Conservation (phyloP, 2,329 filamentous ascomycete genomes). For the Neonectria neomacrospora region DNA sequence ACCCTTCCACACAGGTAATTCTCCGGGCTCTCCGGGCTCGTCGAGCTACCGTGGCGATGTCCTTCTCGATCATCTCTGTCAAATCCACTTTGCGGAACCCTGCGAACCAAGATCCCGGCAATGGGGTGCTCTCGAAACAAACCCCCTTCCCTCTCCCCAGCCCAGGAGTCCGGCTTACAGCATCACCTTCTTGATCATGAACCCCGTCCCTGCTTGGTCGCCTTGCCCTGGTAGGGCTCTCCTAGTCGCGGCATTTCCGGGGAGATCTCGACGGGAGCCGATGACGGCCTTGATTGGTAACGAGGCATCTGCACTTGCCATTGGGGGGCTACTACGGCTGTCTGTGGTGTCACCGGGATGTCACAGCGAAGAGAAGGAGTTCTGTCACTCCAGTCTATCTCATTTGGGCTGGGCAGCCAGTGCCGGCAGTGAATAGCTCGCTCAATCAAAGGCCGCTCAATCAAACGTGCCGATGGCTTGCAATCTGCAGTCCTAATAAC, state of each 20-base stretch:
- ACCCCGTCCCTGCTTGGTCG: slow-evolving; percentile 11
- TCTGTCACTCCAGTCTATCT: slow-evolving; percentile 4
- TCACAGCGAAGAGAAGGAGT: not conserved
- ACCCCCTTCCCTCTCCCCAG: not conserved
- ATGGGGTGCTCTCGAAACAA: slow-evolving; percentile 15
- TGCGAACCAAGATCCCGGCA: slow-evolving; percentile 1
- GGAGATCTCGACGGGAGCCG: slow-evolving; percentile 31
- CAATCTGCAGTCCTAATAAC: slow-evolving; percentile 10
- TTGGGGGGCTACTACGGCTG: slow-evolving; percentile 6
- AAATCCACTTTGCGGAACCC: slow-evolving; percentile 3
- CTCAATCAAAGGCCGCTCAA: not conserved
- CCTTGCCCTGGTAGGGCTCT: slow-evolving; percentile 28
- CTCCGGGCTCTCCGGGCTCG: slow-evolving; percentile 31
- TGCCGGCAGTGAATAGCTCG: not conserved
- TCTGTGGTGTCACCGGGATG: not conserved
- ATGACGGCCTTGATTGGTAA: slow-evolving; percentile 29
- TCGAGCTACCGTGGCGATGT: slow-evolving; percentile 3
- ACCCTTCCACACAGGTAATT: slow-evolving; percentile 16
- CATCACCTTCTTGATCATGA: slow-evolving; percentile 11
- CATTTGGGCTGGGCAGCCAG: slow-evolving; percentile 3
- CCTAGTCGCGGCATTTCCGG: slow-evolving; percentile 43
- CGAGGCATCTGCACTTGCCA: slow-evolving; percentile 12
- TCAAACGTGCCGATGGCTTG: not conserved
- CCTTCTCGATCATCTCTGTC: slow-evolving; percentile 7
- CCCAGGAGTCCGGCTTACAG: not conserved